Evolutionary conservation across 345 rosid genomes (phyloP), one percentile per base, ranked within the genome.

Genomic region (Citrus sp.): DNA sequence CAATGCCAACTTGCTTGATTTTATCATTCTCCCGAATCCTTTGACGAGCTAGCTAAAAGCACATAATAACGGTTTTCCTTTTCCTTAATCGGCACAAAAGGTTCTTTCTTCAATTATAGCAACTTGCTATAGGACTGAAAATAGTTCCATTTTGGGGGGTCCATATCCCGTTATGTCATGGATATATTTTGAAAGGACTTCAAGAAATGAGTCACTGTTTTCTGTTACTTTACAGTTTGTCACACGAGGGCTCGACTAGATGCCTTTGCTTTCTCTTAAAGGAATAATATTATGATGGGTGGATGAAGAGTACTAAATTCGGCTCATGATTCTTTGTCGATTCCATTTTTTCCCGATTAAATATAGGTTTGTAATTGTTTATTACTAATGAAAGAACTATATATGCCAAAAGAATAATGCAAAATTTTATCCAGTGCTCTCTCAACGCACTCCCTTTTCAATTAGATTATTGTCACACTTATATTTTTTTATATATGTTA

Each of bases 191-290:
- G 70, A 32, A 46, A 65, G 66, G 65, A 58, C 46, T 63, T 14
- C 59, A 28, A 64, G 58, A 72, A 75, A 3, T 46, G 61, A 62
- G 38, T 9, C 2, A 21, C 49, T 51, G 61, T 3, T 56, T 10
- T 75, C 4, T 63, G 49, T 63, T 63, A 14, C 78, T 63, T 46
- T 64, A 75, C 60, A 63, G 42, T 74, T 54, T 40, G 40, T 21
- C 7, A 54, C 38, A 61, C 14, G 24, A 30, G 78, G 70, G 60
- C 42, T 74, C 28, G 59, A 49, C 25, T 27, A 54, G 25, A 62
- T 63, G 60, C 28, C 69, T 46, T 62, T 12, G 38, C 56, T 59
- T 62, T 62, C 60, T 27, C 58, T 74, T 0, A 24, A 0, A 5
- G 7, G 40, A 28, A 67, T 51, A 60, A 74, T 59, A 18, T 74